Conservation (phyloP, 805 yeast species). For the Wickerhamomyces silvicola region DNA sequence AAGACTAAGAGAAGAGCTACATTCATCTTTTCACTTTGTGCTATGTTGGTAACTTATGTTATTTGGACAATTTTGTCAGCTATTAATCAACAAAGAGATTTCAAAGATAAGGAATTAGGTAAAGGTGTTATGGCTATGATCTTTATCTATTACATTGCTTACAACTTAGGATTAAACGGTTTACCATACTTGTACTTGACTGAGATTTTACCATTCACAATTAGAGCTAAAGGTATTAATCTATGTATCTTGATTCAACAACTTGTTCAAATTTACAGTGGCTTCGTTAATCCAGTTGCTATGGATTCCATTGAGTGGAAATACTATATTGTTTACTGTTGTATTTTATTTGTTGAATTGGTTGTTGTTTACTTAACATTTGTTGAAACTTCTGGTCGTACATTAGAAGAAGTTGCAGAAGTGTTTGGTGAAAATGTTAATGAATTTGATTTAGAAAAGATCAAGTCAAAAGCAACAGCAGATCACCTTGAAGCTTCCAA, state of each 20-base stretch:
- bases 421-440: slow-evolving; percentile 25
- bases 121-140: slow-evolving; percentile 46
- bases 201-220: slow-evolving; percentile 31
- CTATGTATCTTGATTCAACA: slow-evolving; percentile 19
- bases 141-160: slow-evolving; percentile 37
- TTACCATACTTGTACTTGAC: slow-evolving; percentile 40
- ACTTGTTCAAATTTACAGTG: slow-evolving; percentile 25
- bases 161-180: slow-evolving; percentile 38
- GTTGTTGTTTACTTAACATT: slow-evolving; percentile 26
- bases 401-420: slow-evolving; percentile 33
- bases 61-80: slow-evolving; percentile 45
- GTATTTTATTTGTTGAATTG: slow-evolving; percentile 25
- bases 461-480: slow-evolving; percentile 12
- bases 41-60: slow-evolving; percentile 32
- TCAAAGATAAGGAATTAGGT: slow-evolving; percentile 33
- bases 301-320: slow-evolving; percentile 31
- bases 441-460: slow-evolving; percentile 9
- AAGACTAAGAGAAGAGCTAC: slow-evolving; percentile 30
- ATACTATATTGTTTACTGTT: slow-evolving; percentile 30
- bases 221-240: slow-evolving; percentile 26
- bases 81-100: slow-evolving; percentile 34
- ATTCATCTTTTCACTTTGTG: slow-evolving; percentile 28
- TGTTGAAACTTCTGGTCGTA: slow-evolving; percentile 32
- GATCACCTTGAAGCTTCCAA: slow-evolving; percentile 14
- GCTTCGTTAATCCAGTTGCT: slow-evolving; percentile 32